Evolutionary conservation across 2,329 filamentous ascomycete genomes (phyloP).

Genomic region (Colletotrichum simmondsii): DNA sequence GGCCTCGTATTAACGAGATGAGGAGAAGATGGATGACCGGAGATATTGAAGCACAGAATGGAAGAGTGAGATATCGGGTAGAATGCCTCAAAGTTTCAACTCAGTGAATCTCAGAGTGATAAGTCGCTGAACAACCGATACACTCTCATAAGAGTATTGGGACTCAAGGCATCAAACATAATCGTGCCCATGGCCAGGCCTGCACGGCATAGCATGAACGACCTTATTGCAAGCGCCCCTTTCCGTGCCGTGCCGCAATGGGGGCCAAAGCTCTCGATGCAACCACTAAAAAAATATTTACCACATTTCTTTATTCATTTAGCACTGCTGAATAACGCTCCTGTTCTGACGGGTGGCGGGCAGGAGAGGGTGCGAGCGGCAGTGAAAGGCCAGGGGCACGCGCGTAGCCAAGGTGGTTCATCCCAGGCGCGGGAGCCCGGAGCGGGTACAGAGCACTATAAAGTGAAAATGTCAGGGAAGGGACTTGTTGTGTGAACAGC

Average conservation of each 20-base stretch:
- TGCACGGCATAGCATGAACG: background rate
- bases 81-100: background rate
- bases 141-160: background rate
- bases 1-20: background rate
- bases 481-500: background rate
- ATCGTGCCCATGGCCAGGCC: background rate
- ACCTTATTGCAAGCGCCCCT: background rate
- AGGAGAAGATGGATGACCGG: background rate
- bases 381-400: background rate
- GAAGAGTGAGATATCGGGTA: background rate
- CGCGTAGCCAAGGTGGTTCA: slow-evolving; percentile 3
- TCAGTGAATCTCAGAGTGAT: background rate
- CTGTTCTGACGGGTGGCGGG: background rate
- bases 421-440: background rate
- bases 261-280: background rate
- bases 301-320: background rate
- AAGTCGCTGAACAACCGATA: background rate
- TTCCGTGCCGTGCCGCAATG: slow-evolving; percentile 24
- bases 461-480: background rate
- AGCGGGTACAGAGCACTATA: background rate
- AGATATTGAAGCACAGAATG: background rate
- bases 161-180: background rate
- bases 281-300: background rate
- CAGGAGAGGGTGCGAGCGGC: background rate
- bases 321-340: background rate